Evolutionary conservation across 2,329 filamentous ascomycete genomes (phyloP).

Genomic region (Cercospora sp.): DNA sequence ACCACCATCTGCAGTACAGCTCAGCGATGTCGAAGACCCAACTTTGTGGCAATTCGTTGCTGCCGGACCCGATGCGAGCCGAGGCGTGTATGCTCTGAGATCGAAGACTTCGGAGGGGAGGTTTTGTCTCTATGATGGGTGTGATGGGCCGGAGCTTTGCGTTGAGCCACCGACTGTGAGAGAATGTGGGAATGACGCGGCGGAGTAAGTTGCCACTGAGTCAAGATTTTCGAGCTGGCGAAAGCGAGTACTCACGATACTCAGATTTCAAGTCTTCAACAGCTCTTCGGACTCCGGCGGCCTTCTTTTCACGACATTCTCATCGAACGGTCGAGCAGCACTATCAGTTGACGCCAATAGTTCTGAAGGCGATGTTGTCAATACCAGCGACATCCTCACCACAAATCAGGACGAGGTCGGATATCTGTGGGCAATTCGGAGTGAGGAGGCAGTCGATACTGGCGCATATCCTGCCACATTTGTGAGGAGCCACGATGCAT

Average conservation of each 20-base stretch:
- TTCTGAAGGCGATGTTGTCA: slow-evolving; percentile 11
- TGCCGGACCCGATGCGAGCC: slow-evolving; percentile 9
- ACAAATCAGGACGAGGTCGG: slow-evolving; percentile 2
- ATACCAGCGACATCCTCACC: background rate
- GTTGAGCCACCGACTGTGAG: background rate
- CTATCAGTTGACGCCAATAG: slow-evolving; percentile 5
- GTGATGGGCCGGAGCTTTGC: slow-evolving; percentile 9
- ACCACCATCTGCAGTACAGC: slow-evolving; percentile 1
- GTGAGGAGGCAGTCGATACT: slow-evolving; percentile 5
- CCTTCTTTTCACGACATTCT: slow-evolving; percentile 12
- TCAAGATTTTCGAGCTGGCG: background rate
- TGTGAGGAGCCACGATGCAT: background rate
- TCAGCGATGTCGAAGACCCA: slow-evolving; percentile 11
- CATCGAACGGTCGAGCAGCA: slow-evolving; percentile 2
- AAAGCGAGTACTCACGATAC: background rate
- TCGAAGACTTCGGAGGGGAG: slow-evolving; percentile 11
- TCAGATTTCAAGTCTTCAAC: slow-evolving; percentile 14
- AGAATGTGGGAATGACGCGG: slow-evolving; percentile 13
- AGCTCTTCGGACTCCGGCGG: slow-evolving; percentile 5
- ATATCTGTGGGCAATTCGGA: slow-evolving; percentile 16
- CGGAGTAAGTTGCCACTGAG: background rate
- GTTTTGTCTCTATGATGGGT: slow-evolving; percentile 12
- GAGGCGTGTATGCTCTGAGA: slow-evolving; percentile 17
- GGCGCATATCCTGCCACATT: slow-evolving; percentile 12
- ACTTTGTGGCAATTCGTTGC: slow-evolving; percentile 19